phyloP scores from a whole-genome alignment of 371 early-diverging fungal species.

The Saksenaea oblongispora region DNA sequence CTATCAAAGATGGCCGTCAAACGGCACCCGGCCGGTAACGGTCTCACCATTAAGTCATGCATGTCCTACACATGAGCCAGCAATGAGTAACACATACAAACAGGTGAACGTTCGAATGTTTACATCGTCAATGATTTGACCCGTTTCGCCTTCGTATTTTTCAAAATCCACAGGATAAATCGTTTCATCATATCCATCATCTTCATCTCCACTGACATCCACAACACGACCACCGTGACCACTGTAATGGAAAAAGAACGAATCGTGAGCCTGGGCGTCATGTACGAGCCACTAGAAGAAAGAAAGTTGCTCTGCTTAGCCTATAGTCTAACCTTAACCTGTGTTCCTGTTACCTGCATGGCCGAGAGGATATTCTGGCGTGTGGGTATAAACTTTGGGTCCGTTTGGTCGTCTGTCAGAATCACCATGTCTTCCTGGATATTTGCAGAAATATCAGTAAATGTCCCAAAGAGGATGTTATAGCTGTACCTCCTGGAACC shows the following conservation, averaged over 20 bases:
- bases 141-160: conserved; percentile 49
- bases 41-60: conserved; percentile 79
- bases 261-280: conserved; percentile 85
- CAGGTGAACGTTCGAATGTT: background rate
- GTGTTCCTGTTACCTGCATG: conserved; percentile 5
- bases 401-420: conserved; percentile 85
- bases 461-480: background rate
- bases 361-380: conserved; percentile 67
- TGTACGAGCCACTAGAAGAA: conserved; percentile 75
- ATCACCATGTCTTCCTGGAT: conserved; percentile 69
- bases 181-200: conserved; percentile 69
- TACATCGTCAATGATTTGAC: conserved; percentile 87
- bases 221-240: conserved; percentile 84
- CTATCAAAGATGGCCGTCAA: conserved; percentile 88
- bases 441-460: background rate
- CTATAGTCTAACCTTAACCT: background rate
- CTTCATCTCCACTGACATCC: conserved; percentile 81
- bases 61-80: conserved; percentile 33
- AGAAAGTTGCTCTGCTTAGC: background rate
- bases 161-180: conserved; percentile 83
- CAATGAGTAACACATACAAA: background rate
- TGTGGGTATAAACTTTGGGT: conserved; percentile 73
- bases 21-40: conserved; percentile 81
- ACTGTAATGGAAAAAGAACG: conserved; percentile 87
- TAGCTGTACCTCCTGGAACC: conserved; percentile 57